Evolutionary conservation across 2,329 filamentous ascomycete species (phyloP).

Genomic region (Colletotrichum costaricense): DNA sequence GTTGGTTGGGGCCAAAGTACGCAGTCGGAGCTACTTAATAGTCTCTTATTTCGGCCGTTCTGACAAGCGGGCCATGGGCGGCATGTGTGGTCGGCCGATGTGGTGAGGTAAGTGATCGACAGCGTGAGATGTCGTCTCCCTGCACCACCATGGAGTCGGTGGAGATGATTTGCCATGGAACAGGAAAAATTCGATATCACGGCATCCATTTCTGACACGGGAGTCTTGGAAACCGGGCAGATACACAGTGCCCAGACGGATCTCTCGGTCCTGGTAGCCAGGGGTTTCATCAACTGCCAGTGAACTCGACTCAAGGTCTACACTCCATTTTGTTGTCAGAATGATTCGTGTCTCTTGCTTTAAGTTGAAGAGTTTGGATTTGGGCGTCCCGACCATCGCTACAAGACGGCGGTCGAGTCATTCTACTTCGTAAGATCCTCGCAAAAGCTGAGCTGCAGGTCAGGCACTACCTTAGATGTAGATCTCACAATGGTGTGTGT

Average conservation of each 20-base stretch:
- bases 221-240: not conserved
- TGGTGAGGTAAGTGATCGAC: slow-evolving; percentile 16
- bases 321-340: not conserved
- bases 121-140: slow-evolving; percentile 3
- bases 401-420: too few relatives aligned
- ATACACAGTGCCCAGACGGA: not conserved
- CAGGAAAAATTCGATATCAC: slow-evolving; percentile 1
- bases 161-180: not conserved
- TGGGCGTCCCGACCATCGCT: not conserved
- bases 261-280: slow-evolving; percentile 5
- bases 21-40: not conserved
- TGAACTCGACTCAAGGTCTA: not conserved
- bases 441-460: not conserved
- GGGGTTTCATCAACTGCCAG: not conserved
- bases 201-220: not conserved
- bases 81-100: not conserved
- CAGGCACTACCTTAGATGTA: not conserved
- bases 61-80: not conserved
- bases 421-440: not conserved
- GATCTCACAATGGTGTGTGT: not conserved
- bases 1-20: not conserved
- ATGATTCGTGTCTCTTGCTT: not conserved
- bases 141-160: slow-evolving; percentile 11
- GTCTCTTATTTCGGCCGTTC: not conserved
- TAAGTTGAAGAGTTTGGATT: not conserved